phyloP scores from a whole-genome alignment of 805 yeast genomes.

The Myxozyma nipponensis region DNA sequence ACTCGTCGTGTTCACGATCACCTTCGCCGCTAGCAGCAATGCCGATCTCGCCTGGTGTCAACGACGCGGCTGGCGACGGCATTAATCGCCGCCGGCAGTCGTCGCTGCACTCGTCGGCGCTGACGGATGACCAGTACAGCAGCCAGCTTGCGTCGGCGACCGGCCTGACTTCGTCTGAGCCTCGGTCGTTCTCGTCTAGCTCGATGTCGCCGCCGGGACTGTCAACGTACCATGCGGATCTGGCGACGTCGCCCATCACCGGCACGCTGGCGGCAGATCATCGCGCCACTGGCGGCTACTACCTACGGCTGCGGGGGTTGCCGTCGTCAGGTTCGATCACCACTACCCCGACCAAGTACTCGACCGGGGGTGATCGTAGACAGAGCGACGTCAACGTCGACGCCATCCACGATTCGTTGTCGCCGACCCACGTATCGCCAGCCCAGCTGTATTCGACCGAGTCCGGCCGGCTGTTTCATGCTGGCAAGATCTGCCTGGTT shows the following conservation, averaged over 20 bases:
- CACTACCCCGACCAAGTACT: background rate
- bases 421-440: slow-evolving; percentile 69
- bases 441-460: slow-evolving; percentile 93
- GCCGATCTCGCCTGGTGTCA: too few relatives aligned
- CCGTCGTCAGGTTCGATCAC: background rate
- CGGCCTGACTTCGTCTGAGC: background rate
- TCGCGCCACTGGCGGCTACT: background rate
- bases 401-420: slow-evolving; percentile 64
- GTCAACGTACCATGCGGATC: slow-evolving; percentile 26
- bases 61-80: too few relatives aligned
- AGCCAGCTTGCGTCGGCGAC: too few relatives aligned
- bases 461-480: slow-evolving; percentile 88
- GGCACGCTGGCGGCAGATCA: slow-evolving; percentile 10
- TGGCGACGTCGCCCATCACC: slow-evolving; percentile 27
- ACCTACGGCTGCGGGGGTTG: background rate
- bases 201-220: slow-evolving; percentile 18
- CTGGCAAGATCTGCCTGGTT: slow-evolving; percentile 86
- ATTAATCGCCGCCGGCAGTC: too few relatives aligned
- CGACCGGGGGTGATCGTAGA: background rate
- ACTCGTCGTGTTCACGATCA: background rate
- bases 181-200: background rate
- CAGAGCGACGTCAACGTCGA: slow-evolving; percentile 38
- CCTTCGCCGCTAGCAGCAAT: background rate
- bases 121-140: too few relatives aligned
- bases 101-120: too few relatives aligned